Evolutionary conservation across 148 eudicot species (phyloP), one percentile per base, ranked within the genome.

Genomic region (Rhododendron kiyosumense): DNA sequence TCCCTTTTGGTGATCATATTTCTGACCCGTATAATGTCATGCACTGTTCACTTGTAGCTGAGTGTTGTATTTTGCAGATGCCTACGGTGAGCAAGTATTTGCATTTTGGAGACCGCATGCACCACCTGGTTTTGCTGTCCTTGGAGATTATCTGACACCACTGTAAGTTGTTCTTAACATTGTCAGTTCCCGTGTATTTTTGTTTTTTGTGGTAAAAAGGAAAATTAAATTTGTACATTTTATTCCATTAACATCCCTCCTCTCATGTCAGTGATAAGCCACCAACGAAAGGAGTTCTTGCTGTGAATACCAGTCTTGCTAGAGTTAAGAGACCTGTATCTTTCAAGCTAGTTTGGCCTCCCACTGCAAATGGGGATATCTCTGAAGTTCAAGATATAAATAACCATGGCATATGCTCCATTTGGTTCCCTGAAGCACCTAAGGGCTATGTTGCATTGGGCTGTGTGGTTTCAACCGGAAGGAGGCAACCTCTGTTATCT

Each of bases 371-470:
- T 80, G 85, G 67, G 74, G 90, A 83, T 18, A 74, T 77, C 26
- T 78, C 89, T 49, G 88, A 85, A 82, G 80, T 91, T 32, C 90
- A 93, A 83, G 92, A 80, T 74, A 61, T 81, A 26, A 87, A 49
- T 61, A 69, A 41, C 67, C 59, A 82, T 51, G 81, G 49, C 59
- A 20, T 57, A 87, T 95, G 93, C 85, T 95, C 96, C 79, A 91
- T 97, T 81, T 97, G 99, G 99, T 94, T 93, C 87, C 99, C 99
- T 43, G 94, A 90, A 88, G 99, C 99, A 63, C 99, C 99, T 57
- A 89, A 92, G 87, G 98, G 96, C 69, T 97, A 94, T 91, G 85
- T 95, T 85, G 95, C 99, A n/a, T 74, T 97, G 92, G 99, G 99
- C 69, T 97, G 99, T 89, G 98, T 97, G 73, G 99, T 93, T 88